A percentile compares a stretch with the other conserved stretches of the same genome.
Conservation (phyloP, 2,329 filamentous ascomycete species). For the Botrytis fabae region DNA sequence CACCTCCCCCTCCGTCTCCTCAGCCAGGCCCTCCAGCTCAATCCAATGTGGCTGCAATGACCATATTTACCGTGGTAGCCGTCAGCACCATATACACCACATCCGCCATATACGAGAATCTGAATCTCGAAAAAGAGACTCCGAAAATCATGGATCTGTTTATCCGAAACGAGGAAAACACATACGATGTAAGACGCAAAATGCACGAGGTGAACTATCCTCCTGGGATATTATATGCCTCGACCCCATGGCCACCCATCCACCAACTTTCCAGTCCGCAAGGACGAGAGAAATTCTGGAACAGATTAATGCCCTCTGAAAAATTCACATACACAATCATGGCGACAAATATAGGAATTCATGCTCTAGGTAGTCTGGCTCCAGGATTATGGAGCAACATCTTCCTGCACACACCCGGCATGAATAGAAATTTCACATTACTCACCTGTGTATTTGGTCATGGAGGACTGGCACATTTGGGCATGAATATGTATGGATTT, state of each 20-base stretch:
- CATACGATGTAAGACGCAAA: conserved; percentile 10
- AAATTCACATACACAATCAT: conserved; percentile 15
- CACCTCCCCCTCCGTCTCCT: too few species aligned
- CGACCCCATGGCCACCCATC: conserved; percentile 5
- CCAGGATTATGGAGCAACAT: conserved; percentile 6
- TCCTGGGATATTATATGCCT: neutral
- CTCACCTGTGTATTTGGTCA: conserved; percentile 17
- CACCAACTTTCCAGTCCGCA: neutral
- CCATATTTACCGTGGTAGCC: conserved; percentile 8
- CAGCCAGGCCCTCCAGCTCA: neutral
- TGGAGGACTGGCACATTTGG: neutral
- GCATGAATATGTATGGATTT: conserved; percentile 17
- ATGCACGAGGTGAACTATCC: neutral
- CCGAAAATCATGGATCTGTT: neutral
- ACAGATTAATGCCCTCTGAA: neutral
- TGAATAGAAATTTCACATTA: conserved; percentile 7
- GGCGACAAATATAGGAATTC: neutral
- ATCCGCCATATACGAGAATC: neutral
- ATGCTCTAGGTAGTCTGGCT: neutral
- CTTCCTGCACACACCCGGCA: neutral
- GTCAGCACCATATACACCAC: conserved; percentile 12
- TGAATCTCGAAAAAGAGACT: conserved; percentile 10
- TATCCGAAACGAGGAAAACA: neutral
- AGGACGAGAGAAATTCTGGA: conserved; percentile 7
- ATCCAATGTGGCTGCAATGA: neutral